These are phyloP conservation scores for Sicyos baderoa DNA, from an alignment of 306 rosid genomes.

Conservation along the genomic window DNA sequence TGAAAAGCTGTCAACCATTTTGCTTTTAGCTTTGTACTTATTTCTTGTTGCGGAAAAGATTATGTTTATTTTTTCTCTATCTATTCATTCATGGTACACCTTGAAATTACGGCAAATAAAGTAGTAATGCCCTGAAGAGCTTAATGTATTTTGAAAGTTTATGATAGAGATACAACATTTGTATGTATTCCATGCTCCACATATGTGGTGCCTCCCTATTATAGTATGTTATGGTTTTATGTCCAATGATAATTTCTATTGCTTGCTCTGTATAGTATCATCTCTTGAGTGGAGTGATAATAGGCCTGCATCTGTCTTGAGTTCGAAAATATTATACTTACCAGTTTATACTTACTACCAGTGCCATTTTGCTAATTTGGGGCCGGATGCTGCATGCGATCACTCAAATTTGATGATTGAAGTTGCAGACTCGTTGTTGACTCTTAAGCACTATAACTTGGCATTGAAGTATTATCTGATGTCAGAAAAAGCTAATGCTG, in stretches of 20 bases:
- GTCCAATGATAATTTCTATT: neutral
- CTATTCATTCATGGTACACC: no score
- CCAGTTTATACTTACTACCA: slow-evolving; percentile 25
- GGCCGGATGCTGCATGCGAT: slow-evolving; percentile 35
- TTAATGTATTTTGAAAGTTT: no score
- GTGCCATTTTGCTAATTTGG: slow-evolving; percentile 48
- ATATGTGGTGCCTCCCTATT: no score
- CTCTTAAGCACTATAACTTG: slow-evolving; percentile 45
- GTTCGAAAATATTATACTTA: slow-evolving; percentile 17
- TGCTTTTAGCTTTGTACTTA: neutral
- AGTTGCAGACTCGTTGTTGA: slow-evolving; percentile 58
- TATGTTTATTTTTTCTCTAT: no score
- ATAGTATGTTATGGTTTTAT: no score
- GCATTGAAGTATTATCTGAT: slow-evolving; percentile 65
- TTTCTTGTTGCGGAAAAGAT: neutral
- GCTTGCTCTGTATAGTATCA: neutral
- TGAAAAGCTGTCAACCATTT: neutral
- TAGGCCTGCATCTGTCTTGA: slow-evolving; percentile 4
- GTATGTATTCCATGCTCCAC: no score
- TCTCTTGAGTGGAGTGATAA: neutral
- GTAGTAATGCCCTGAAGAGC: no score
- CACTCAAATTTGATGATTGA: slow-evolving; percentile 44
- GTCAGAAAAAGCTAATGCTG: slow-evolving; percentile 40
- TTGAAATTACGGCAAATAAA: no score
- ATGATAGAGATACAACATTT: no score